Base-by-base conservation (phyloP, 2,329 filamentous ascomycete species). In the Trichoderma sp. region DNA sequence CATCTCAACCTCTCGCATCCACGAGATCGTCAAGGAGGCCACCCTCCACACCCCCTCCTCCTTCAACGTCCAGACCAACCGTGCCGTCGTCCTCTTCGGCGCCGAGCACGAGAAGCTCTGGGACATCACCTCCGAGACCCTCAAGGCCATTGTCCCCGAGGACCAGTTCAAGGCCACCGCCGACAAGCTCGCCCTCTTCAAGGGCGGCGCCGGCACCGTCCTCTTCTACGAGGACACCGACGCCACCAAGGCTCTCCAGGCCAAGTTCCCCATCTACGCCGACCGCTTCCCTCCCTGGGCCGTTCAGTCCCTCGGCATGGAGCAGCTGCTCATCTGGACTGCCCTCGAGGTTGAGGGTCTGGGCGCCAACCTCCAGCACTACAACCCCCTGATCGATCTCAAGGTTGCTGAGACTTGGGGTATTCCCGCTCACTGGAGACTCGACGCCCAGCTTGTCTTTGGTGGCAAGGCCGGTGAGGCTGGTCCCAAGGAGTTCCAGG, bases 341-440 rank as follows among this genome's bases (percentile, higher is more conserved):
- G 92, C 91, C 4, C 89, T 97, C 71, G 92, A 95, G 84, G 87
- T 91, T 73, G 93, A 96, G 80, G 94, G 94, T 34, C 88, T 97
- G 71, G 94, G 94, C 75, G 92, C 91, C 80, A 97, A 95, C 86
- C 87, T 97, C 68, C 94, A 97, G 87, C 94, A 97, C 85, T 97
- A 97, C 87, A 96, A 94, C 88, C 94, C 94, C 23, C 82, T 97
- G 72, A 89, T 97, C 76, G 92, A 97, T 83, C 85, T 87, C 75
- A 89, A 90, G 84, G 91, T 94, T 68, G 83, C 87, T 58, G 84
- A 82, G 73, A 84, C 89, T 76, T 97, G 93, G 92, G 86, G 87
- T 71, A 77, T 97, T 36, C 92, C 93, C 57, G 78, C 83, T 20
- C 87, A 87, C 76, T 97, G 94, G 94, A 88, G 88, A 78, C 87